These are phyloP conservation scores for Globisporangium middletonii DNA, from an alignment of 352 stramenopile species.

Conservation along the genomic window DNA sequence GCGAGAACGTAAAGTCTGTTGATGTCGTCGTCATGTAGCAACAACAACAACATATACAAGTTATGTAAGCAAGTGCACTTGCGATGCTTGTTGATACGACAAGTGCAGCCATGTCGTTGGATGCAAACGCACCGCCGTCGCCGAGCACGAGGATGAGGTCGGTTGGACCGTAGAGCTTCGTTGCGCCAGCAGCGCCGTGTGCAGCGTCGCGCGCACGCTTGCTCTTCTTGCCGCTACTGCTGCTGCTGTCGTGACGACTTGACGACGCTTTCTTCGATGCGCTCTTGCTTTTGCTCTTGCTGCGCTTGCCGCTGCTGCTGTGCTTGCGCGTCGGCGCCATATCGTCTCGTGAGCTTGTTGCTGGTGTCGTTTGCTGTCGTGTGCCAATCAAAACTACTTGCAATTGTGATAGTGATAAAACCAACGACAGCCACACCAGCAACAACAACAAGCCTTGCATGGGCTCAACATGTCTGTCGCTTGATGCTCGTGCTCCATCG, in stretches of 20 bases:
- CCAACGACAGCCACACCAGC: too few relatives aligned
- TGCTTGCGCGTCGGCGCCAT: conserved; percentile 30
- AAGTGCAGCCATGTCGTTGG: background rate
- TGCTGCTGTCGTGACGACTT: background rate
- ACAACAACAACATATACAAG: background rate
- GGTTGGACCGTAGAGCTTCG: conserved; percentile 41
- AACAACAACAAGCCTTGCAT: too few relatives aligned
- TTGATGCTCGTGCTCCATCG: too few relatives aligned
- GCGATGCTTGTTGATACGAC: background rate
- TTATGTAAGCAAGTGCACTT: background rate
- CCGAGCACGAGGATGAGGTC: conserved; percentile 71
- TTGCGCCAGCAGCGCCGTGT: conserved; percentile 1
- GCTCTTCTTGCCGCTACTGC: background rate
- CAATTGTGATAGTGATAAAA: too few relatives aligned
- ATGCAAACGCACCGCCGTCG: conserved; percentile 38
- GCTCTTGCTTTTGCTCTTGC: conserved; percentile 8
- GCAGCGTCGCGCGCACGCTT: conserved; percentile 23
- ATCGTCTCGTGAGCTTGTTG: conserved; percentile 13
- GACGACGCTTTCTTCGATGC: background rate
- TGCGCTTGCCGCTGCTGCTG: conserved; percentile 18
- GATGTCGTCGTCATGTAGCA: too few relatives aligned
- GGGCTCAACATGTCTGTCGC: too few relatives aligned
- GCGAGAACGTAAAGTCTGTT: conserved; percentile 80
- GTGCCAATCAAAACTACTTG: background rate
- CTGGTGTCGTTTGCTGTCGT: background rate